Conservation (phyloP, 202 grass and related monocot species). For the Panicum virgatum region DNA sequence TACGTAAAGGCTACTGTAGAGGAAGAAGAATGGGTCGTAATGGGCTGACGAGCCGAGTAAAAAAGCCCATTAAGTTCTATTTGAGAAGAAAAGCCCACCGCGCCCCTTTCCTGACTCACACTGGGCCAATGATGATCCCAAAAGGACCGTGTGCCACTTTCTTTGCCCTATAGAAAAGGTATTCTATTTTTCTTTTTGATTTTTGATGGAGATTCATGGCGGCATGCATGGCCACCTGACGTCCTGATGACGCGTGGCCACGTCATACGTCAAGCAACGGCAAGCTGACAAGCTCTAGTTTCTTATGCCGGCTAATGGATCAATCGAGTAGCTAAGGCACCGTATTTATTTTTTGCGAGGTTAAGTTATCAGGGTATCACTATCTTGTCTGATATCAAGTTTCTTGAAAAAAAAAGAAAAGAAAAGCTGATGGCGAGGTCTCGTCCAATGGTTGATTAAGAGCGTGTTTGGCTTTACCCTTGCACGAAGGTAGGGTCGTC, state of each 20-base stretch:
- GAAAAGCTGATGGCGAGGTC: neutral
- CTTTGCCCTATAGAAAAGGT: neutral
- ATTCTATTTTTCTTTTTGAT: neutral
- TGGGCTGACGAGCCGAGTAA: no score
- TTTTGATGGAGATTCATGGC: neutral
- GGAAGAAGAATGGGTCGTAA: no score
- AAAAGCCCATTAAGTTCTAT: neutral
- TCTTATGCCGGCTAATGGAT: neutral
- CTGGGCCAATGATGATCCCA: neutral
- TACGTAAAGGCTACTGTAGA: no score
- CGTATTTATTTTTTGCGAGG: neutral
- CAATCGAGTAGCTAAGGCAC: neutral
- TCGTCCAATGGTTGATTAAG: neutral
- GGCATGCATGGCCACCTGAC: neutral
- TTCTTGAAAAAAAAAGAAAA: neutral
- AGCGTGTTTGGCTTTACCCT: neutral
- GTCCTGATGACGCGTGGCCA: neutral
- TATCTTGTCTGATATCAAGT: neutral
- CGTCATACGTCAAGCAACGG: neutral
- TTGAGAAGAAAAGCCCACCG: neutral
- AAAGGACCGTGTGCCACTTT: neutral
- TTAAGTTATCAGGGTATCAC: neutral
- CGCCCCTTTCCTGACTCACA: no score
- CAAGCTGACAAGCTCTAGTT: no score
- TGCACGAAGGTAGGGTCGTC: neutral